Evolutionary conservation across 169 alveolate species (phyloP), one percentile per base, ranked within the genome.

Genomic region (Amoebophrya sp.): DNA sequence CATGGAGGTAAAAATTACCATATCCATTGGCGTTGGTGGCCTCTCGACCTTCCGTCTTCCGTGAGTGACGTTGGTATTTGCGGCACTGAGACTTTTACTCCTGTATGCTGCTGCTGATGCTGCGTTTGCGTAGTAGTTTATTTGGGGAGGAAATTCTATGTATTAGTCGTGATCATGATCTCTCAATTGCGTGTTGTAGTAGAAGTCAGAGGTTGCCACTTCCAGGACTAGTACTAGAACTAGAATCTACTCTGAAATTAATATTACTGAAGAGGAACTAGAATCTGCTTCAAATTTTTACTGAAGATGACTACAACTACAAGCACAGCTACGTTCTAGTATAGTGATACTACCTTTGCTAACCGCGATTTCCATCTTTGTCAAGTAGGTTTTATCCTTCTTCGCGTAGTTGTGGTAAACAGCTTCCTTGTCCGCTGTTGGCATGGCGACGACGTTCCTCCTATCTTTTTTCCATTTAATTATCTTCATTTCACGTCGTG

Each of bases 21-120:
- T 65, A 29, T 65, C 83, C 83, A 65, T 65, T 6, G 83, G 83
- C 83, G 83, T 65, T 65, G 83, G 83, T 65, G 83, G 83, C n/a
- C 83, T 6, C 83, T 65, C 83, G 83, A 10, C n/a, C n/a, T 65
- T 65, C n/a, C 83, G 83, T 36, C n/a, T 65, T 6, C 83, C 83
- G 26, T 65, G 83, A 29, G 83, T 65, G 18, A 65, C n/a, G 83
- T 36, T 65, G 12, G 33, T 0, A 36, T 65, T 36, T 6, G 36
- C 36, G 83, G 83, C 2, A 65, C 83, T 26, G 83, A 65, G n/a
- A n/a, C n/a, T n/a, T 26, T 65, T 65, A 26, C 33, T 65, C n/a
- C 83, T 65, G 83, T 65, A 65, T 36, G 83, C 83, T 1, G 83
- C 12, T 6, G 83, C 83, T 0, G 83, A 65, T 6, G 83, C 83